Conservation (phyloP, 1,284 basidiomycete genomes). For the Irpex lacteus region DNA sequence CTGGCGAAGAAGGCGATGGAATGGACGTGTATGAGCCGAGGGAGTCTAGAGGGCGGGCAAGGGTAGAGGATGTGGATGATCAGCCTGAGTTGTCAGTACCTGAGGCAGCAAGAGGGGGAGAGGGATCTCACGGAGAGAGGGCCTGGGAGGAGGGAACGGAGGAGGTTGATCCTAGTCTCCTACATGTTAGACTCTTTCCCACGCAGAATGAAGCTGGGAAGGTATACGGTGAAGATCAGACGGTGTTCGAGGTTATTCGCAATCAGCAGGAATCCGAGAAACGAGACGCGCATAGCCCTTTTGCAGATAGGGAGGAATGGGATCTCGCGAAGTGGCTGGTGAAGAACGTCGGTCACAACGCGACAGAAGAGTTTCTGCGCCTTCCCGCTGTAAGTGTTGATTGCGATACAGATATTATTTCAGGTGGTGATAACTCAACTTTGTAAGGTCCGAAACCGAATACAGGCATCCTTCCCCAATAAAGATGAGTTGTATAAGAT, state of each 20-base stretch:
- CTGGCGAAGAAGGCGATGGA: too few species aligned
- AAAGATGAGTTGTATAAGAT: slow-evolving; percentile 12
- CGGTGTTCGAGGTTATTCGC: neutral
- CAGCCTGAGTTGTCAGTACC: too few species aligned
- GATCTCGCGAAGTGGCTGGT: slow-evolving; percentile 19
- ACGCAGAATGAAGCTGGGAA: too few species aligned
- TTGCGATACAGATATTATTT: neutral
- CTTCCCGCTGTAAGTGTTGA: slow-evolving; percentile 2
- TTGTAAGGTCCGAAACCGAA: neutral
- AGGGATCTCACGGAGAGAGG: too few species aligned
- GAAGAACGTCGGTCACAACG: slow-evolving; percentile 10
- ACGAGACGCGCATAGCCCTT: neutral
- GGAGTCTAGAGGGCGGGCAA: too few species aligned
- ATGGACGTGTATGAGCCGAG: too few species aligned
- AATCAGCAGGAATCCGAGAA: neutral
- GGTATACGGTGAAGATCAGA: neutral
- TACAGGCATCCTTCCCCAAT: neutral
- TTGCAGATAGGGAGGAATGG: slow-evolving; percentile 15
- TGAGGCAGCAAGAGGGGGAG: too few species aligned
- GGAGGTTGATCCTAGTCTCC: too few species aligned
- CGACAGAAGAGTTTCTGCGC: slow-evolving; percentile 17
- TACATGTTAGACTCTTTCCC: too few species aligned
- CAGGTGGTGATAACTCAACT: too few species aligned
- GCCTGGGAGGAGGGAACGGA: too few species aligned
- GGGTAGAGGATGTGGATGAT: too few species aligned